Conservation (phyloP, 2,329 filamentous ascomycete species). For the Penicillium vulpinum region DNA sequence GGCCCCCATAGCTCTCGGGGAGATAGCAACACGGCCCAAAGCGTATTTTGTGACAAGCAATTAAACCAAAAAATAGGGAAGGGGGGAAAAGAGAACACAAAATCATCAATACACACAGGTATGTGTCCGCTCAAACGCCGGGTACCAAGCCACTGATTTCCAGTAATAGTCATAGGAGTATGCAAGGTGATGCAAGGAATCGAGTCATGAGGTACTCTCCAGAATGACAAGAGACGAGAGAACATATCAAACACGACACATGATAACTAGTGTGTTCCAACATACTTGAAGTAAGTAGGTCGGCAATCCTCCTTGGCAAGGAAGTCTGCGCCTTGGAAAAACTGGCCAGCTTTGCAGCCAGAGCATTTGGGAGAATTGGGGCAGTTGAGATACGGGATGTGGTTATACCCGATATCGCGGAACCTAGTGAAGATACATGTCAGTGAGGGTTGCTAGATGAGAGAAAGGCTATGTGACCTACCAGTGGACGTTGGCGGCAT, state of each 20-base stretch:
- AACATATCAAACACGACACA: conserved; percentile 7
- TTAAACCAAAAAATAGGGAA: conserved; percentile 2
- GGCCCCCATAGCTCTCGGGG: conserved; percentile 17
- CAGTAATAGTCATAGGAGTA: conserved; percentile 26
- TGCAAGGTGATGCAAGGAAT: conserved; percentile 25
- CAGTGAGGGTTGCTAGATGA: background rate
- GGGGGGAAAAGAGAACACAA: conserved; percentile 10
- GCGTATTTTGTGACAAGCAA: conserved; percentile 19
- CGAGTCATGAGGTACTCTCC: conserved; percentile 15
- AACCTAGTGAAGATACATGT: conserved; percentile 65
- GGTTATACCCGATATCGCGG: conserved; percentile 97
- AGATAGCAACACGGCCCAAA: conserved; percentile 15
- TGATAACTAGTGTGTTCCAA: conserved; percentile 67
- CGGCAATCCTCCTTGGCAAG: conserved; percentile 89
- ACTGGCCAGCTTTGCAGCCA: conserved; percentile 79
- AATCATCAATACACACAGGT: conserved; percentile 26
- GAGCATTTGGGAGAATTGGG: conserved; percentile 93
- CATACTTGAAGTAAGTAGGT: conserved; percentile 96
- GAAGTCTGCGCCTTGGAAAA: conserved; percentile 85
- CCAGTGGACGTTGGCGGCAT: conserved; percentile 90
- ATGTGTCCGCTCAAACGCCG: conserved; percentile 31
- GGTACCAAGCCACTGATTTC: conserved; percentile 22
- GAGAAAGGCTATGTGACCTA: conserved; percentile 48
- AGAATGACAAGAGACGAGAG: conserved; percentile 15
- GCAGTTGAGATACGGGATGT: conserved; percentile 98